phyloP scores from a whole-genome alignment of 768 basidiomycete genomes.

The Psilocybe cubensis region DNA sequence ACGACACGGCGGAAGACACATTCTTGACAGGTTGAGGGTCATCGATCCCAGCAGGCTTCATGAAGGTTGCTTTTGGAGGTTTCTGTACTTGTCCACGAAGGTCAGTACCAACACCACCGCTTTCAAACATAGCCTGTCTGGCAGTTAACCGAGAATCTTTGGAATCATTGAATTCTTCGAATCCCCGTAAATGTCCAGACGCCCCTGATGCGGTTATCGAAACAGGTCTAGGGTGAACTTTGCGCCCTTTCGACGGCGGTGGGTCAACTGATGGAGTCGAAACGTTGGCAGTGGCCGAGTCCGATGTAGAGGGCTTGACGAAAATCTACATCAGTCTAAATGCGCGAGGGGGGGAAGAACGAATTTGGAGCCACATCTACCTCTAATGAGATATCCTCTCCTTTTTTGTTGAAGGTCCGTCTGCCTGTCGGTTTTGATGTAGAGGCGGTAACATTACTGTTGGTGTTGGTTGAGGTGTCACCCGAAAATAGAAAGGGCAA shows the following conservation, averaged over 20 bases:
- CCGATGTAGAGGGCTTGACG: neutral
- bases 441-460: neutral
- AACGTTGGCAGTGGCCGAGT: slow-evolving; percentile 3
- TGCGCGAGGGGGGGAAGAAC: neutral
- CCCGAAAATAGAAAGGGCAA: slow-evolving; percentile 63
- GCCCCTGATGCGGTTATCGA: slow-evolving; percentile 30
- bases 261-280: neutral
- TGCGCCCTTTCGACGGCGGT: slow-evolving; percentile 19
- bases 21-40: slow-evolving; percentile 36
- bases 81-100: slow-evolving; percentile 37
- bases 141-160: slow-evolving; percentile 44
- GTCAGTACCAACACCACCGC: slow-evolving; percentile 51
- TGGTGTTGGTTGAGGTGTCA: slow-evolving; percentile 9
- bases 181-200: slow-evolving; percentile 26
- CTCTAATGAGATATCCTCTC: slow-evolving; percentile 41
- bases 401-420: slow-evolving; percentile 56
- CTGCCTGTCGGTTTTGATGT: slow-evolving; percentile 39
- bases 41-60: slow-evolving; percentile 64
- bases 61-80: slow-evolving; percentile 34
- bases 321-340: neutral
- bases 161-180: slow-evolving; percentile 28
- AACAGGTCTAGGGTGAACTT: slow-evolving; percentile 29
- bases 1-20: neutral
- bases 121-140: slow-evolving; percentile 49
- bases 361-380: slow-evolving; percentile 10